Evolutionary conservation across 768 basidiomycete genomes (phyloP), one percentile per base, ranked within the genome.

Genomic region (Ephemerocybe angulata): DNA sequence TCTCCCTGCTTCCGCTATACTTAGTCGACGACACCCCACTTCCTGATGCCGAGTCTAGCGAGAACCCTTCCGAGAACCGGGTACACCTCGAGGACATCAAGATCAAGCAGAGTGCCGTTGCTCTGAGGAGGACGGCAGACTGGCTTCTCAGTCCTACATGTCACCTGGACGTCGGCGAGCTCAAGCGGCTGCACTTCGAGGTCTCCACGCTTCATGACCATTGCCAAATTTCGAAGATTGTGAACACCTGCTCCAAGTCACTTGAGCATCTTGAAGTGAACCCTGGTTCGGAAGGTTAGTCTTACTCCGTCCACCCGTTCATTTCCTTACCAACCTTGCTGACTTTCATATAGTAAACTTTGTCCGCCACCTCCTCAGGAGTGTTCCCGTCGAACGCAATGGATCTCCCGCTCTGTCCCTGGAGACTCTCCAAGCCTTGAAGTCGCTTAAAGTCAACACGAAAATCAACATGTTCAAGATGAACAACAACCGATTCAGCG

Each of bases 401-500:
- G 42, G 46, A 33, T 13, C 21, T 25, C 50, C 41, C 27, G 42
- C 17, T 27, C 33, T 22, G 12, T 52, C 30, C 3, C 42, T 57
- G 15, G 29, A 25, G 15, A 27, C 50, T 25, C 55, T 57, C 12
- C 11, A 27, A 12, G 13, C 44, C 7, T 44, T 57, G 7, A 52
- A 29, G 12, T 52, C 56, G 4, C 52, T 57, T 37, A 57, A 52
- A 28, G 48, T 57, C 46, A 52, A 57, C 27, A 49, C 56, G 24
- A 37, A 48, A 24, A 53, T 57, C 15, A 15, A n/a, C 25, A 47
- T 47, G 55, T 57, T 52, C 37, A 52, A 48, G 56, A 29, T 57
- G 21, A 57, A 57, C 43, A 57, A 57, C 56, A 52, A 53, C 27
- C 56, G 56, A 6, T 57, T 42, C 38, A 48, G 51, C 8, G 56